phyloP scores from a whole-genome alignment of 495 filamentous ascomycete genomes.

The Aspergillus asperescens region DNA sequence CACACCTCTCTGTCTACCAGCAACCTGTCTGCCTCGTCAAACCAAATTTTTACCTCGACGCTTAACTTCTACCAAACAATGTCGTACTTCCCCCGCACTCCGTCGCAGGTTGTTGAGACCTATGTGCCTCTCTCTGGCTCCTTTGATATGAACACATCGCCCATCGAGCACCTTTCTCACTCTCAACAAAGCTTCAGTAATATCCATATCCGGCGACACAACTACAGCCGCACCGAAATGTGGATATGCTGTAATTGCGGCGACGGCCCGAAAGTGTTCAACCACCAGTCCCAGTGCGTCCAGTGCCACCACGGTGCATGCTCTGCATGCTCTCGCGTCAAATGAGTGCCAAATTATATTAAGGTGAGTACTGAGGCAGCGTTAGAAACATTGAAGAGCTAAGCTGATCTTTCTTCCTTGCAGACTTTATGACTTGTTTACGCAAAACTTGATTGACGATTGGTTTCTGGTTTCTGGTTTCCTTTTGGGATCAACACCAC shows the following conservation, averaged over 20 bases:
- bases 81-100: background rate
- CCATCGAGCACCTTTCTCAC: background rate
- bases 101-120: background rate
- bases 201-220: background rate
- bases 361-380: slow-evolving; percentile 11
- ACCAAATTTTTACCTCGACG: background rate
- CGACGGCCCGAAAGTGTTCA: slow-evolving; percentile 39
- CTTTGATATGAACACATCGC: background rate
- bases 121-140: slow-evolving; percentile 1
- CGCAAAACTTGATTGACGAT: background rate
- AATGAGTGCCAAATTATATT: slow-evolving; percentile 20
- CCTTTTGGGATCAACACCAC: too few species aligned
- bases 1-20: too few species aligned
- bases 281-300: slow-evolving; percentile 31
- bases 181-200: background rate
- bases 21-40: background rate
- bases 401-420: background rate
- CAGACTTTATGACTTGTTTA: background rate
- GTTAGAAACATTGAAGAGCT: background rate
- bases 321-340: slow-evolving; percentile 25
- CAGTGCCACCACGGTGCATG: slow-evolving; percentile 32
- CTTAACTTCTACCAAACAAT: background rate
- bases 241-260: slow-evolving; percentile 40
- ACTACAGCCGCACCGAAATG: slow-evolving; percentile 14
- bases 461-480: background rate